A percentile compares a stretch with the other conserved stretches of the same genome.
Evolutionary conservation across 2,329 filamentous ascomycete genomes (phyloP).

Genomic region (Diaporthe batatas): DNA sequence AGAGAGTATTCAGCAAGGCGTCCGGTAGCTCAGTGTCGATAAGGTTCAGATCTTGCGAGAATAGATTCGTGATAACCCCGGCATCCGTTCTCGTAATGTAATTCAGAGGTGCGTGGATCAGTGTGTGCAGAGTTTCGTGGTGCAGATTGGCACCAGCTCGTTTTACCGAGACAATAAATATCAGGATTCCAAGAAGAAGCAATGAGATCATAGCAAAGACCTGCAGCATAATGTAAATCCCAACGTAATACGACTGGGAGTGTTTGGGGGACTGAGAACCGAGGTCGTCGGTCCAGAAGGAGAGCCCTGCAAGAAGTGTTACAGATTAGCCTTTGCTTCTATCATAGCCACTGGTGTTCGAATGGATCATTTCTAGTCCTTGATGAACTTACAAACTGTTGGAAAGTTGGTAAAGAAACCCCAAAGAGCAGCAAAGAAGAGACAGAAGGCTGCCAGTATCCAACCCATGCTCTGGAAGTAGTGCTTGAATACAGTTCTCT

Average conservation of each 20-base stretch:
- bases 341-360: not conserved
- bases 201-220: conserved; percentile 42
- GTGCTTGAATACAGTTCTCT: conserved; percentile 51
- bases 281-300: conserved; percentile 48
- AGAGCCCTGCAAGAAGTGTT: conserved; percentile 46
- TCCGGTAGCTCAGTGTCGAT: conserved; percentile 56
- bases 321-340: too few relatives aligned
- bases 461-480: conserved; percentile 51
- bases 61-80: conserved; percentile 58
- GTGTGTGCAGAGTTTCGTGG: conserved; percentile 49
- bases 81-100: conserved; percentile 59
- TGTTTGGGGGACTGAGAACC: conserved; percentile 30
- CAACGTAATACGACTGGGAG: conserved; percentile 46
- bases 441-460: conserved; percentile 34
- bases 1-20: conserved; percentile 49
- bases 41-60: conserved; percentile 60
- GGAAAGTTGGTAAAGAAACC: conserved; percentile 50
- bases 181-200: conserved; percentile 37
- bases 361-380: rapidly evolving
- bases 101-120: conserved; percentile 55
- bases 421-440: conserved; percentile 45
- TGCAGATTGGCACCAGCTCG: conserved; percentile 53
- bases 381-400: conserved; percentile 49
- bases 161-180: conserved; percentile 48
- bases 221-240: conserved; percentile 46